Evolutionary conservation across 345 rosid genomes (phyloP).

Genomic region (Populus simonii): DNA sequence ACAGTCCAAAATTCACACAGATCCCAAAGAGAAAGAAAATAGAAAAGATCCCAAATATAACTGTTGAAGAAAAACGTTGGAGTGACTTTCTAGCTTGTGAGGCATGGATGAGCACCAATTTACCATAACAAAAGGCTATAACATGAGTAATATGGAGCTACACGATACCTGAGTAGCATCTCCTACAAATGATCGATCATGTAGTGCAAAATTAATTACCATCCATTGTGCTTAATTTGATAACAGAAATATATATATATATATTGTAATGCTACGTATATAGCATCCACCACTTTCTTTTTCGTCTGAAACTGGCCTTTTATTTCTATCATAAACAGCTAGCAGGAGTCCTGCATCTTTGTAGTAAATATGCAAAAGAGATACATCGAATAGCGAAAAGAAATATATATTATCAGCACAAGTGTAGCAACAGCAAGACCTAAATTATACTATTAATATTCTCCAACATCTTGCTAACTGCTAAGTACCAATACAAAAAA

Average conservation of each 20-base stretch:
- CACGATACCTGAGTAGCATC: neutral
- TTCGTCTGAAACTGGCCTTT: constrained; percentile 2
- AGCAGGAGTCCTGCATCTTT: constrained; percentile 15
- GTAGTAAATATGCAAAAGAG: constrained; percentile 5
- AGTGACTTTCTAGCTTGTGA: neutral
- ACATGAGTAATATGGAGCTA: neutral
- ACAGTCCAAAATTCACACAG: constrained; percentile 36
- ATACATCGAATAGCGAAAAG: too few species aligned
- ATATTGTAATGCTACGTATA: neutral
- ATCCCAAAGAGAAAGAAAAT: constrained; percentile 42
- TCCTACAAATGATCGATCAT: too few species aligned
- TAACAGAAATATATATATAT: too few species aligned
- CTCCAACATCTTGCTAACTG: constrained; percentile 24
- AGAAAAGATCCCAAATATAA: neutral
- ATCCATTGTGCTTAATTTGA: too few species aligned
- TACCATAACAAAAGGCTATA: neutral
- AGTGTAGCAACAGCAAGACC: constrained; percentile 2
- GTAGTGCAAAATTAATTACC: too few species aligned
- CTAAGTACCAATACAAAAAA: neutral
- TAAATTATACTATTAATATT: constrained; percentile 4
- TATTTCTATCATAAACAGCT: constrained; percentile 15
- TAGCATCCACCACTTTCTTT: constrained; percentile 1
- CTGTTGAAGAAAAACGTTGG: neutral
- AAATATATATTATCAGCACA: too few species aligned
- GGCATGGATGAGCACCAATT: neutral